Conservation (phyloP, 805 yeast genomes). For the Nakazawaea populi region DNA sequence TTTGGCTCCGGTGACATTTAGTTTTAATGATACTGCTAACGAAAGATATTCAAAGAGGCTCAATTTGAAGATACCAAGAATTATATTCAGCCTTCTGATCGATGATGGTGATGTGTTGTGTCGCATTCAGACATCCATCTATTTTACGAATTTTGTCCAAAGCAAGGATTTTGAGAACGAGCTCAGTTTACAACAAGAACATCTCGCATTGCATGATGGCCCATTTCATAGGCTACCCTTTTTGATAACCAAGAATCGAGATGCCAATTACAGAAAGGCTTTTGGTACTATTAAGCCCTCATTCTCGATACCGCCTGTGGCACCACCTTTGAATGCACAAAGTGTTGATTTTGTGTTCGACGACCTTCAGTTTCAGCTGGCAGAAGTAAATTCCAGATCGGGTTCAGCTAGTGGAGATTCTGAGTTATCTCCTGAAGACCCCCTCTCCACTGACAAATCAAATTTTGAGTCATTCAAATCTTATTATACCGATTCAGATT, state of each 20-base stretch:
- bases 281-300: constrained; percentile 54
- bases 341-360: constrained; percentile 38
- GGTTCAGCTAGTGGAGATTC: not conserved
- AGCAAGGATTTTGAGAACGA: constrained; percentile 41
- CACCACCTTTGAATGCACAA: constrained; percentile 50
- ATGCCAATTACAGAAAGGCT: constrained; percentile 38
- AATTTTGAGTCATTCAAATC: not conserved
- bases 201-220: constrained; percentile 66
- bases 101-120: constrained; percentile 11
- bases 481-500: constrained; percentile 12
- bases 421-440: not conserved
- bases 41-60: constrained; percentile 52
- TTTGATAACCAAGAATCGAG: constrained; percentile 48
- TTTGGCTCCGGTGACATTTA: constrained; percentile 26
- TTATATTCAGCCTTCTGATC: constrained; percentile 29
- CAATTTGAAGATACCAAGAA: constrained; percentile 41
- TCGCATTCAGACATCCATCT: constrained; percentile 48
- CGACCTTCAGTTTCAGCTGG: constrained; percentile 21
- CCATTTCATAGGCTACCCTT: constrained; percentile 80
- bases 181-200: constrained; percentile 53
- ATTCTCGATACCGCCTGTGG: constrained; percentile 55
- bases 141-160: constrained; percentile 53
- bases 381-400: constrained; percentile 1
- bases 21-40: constrained; percentile 67
- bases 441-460: not conserved